Base-by-base conservation (phyloP, 2,329 filamentous ascomycete species). In the Colletotrichum filicis region DNA sequence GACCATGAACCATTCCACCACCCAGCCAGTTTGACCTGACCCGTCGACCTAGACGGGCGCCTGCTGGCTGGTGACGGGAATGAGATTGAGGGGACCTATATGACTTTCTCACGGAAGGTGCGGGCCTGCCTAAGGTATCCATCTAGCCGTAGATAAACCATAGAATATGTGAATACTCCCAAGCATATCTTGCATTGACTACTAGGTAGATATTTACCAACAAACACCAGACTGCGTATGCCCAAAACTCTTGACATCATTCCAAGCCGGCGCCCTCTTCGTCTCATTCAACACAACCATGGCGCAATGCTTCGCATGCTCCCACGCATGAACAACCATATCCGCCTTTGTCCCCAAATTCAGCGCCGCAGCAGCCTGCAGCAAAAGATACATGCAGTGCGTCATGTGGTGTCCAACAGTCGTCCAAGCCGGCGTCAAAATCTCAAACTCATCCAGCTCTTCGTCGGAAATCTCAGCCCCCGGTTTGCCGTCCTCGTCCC, bases 301-400 rank as follows among this genome's bases (percentile, higher is more conserved):
- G 8, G 66, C 66, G 4, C 70, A 73, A 28, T 65, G 66, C 22
- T 58, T 53, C 16, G 70, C 66, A 55, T 69, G 60, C 22, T 69
- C 66, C 59, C 59, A 70, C 0, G 56, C 30, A 19, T 73, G 55
- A 26, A 73, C 66, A 1, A 72, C 59, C 65, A 72, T 68, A n/a
- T 64, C 69, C 42, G 65, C 59, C 53, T 62, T 68, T 2, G 69
- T 68, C 0, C 65, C 65, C 2, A 73, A 14, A 7, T 65, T 57
- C 59, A 70, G 30, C 1, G 46, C 14, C 3, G 55, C 60, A 3
- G 66, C 66, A 1, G 65, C 66, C 19, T 73, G 66, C 9, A 69
- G 60, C 5, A 73, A 46, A 32, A 69, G 19, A 19, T 70, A 73
- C 53, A 70, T 65, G 26, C 66, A 61, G 37, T 73, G 70, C 2